These are phyloP conservation scores for Dendrobium nobile DNA, from an alignment of 106 monocot genomes.

Conservation along the genomic window DNA sequence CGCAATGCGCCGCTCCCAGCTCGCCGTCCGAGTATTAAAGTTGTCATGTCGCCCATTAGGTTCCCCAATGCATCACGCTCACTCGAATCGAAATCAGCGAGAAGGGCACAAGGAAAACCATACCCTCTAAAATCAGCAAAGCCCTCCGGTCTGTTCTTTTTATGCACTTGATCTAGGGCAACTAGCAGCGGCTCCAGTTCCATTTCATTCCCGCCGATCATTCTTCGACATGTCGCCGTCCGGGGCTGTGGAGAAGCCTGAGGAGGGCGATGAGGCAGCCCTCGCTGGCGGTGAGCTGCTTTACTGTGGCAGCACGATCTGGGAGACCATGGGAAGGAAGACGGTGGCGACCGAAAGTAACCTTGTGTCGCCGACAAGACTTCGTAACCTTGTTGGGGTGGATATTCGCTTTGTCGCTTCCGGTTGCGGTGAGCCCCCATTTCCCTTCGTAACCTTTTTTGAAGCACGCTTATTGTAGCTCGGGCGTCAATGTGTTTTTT, in stretches of 20 bases:
- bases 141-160: neutral
- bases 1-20: neutral
- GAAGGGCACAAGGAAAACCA: neutral
- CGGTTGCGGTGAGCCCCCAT: conserved; percentile 50
- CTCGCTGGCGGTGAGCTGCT: conserved; percentile 74
- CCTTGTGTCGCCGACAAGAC: conserved; percentile 69
- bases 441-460: neutral
- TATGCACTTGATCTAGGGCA: conserved; percentile 7
- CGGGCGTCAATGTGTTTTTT: neutral
- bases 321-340: conserved; percentile 63
- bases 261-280: conserved; percentile 22
- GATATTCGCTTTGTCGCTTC: conserved; percentile 86
- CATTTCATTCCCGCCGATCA: neutral
- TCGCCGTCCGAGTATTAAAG: neutral
- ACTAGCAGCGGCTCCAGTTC: neutral
- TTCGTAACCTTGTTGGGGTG: conserved; percentile 70
- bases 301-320: conserved; percentile 81
- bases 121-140: neutral
- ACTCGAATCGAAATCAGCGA: neutral
- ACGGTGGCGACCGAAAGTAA: conserved; percentile 16
- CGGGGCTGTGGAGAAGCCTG: conserved; percentile 26
- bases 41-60: neutral
- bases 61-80: neutral
- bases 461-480: neutral
- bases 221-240: conserved; percentile 31